A percentile compares a stretch with the other conserved stretches of the same genome.
Evolutionary conservation across 352 stramenopile species (phyloP).

Genomic region (Pythium aristosporum): DNA sequence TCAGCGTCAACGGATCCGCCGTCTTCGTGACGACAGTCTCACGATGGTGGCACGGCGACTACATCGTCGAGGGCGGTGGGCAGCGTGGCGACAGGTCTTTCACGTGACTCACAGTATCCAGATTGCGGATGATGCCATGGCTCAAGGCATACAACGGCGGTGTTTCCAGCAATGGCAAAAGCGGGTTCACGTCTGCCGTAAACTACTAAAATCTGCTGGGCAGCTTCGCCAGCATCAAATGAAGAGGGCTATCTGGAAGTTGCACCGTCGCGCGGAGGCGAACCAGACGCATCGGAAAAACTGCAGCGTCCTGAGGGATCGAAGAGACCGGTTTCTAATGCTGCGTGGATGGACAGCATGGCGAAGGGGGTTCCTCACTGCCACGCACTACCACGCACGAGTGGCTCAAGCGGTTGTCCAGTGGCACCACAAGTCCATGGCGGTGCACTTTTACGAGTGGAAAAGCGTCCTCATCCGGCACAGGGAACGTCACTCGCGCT

Average conservation of each 20-base stretch:
- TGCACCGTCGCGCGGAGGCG: neutral
- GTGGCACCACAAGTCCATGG: slow-evolving; percentile 15
- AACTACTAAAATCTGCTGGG: neutral
- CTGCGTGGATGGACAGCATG: slow-evolving; percentile 7
- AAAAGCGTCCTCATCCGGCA: neutral
- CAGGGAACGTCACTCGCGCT: neutral
- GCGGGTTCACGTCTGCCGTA: neutral
- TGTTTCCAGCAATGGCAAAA: slow-evolving; percentile 1
- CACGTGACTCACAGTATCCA: slow-evolving; percentile 16
- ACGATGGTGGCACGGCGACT: neutral
- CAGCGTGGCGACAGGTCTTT: slow-evolving; percentile 10
- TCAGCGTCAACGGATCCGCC: neutral
- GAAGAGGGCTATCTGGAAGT: neutral
- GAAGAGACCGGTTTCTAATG: neutral
- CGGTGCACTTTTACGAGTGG: slow-evolving; percentile 12
- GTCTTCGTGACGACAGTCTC: neutral
- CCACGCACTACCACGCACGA: slow-evolving; percentile 1
- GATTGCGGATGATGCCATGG: slow-evolving; percentile 10
- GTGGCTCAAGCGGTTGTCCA: neutral
- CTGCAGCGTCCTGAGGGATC: neutral
- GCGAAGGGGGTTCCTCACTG: neutral
- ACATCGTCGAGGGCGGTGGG: neutral
- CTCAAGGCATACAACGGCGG: neutral
- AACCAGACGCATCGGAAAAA: neutral
- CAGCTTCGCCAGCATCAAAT: neutral